These are phyloP conservation scores for Coffea eugenioides DNA, from an alignment of 257 asterid genomes.

Conservation along the genomic window DNA sequence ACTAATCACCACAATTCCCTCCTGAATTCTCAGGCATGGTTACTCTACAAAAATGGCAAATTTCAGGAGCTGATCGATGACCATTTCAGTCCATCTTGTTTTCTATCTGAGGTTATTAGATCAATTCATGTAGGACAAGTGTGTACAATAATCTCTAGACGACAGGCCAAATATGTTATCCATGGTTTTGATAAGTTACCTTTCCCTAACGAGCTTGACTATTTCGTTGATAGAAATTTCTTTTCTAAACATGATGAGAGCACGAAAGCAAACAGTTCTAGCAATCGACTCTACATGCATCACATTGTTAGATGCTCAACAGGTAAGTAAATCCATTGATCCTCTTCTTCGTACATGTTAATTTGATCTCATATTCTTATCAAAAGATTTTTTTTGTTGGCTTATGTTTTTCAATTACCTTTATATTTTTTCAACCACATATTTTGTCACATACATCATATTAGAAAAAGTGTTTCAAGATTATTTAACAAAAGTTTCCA, in stretches of 20 bases:
- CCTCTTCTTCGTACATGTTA: not conserved
- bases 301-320: conserved; percentile 23
- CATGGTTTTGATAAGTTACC: conserved; percentile 23
- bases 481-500: no score
- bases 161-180: conserved; percentile 34
- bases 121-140: conserved; percentile 29
- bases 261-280: conserved; percentile 15
- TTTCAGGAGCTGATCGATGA: conserved; percentile 16
- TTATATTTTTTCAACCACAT: no score
- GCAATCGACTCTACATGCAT: conserved; percentile 15
- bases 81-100: conserved; percentile 1
- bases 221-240: conserved; percentile 24
- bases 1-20: not conserved
- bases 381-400: no score
- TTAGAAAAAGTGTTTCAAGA: no score
- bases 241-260: conserved; percentile 2
- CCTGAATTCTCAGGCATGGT: conserved; percentile 29
- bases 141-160: conserved; percentile 30
- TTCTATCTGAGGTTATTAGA: conserved; percentile 18
- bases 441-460: no score
- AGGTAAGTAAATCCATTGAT: not conserved
- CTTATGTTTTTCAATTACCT: no score
- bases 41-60: conserved; percentile 26
- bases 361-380: no score
- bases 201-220: conserved; percentile 28